Base-by-base conservation (phyloP, 2,329 filamentous ascomycete species). In the Fusarium protoensiforme region DNA sequence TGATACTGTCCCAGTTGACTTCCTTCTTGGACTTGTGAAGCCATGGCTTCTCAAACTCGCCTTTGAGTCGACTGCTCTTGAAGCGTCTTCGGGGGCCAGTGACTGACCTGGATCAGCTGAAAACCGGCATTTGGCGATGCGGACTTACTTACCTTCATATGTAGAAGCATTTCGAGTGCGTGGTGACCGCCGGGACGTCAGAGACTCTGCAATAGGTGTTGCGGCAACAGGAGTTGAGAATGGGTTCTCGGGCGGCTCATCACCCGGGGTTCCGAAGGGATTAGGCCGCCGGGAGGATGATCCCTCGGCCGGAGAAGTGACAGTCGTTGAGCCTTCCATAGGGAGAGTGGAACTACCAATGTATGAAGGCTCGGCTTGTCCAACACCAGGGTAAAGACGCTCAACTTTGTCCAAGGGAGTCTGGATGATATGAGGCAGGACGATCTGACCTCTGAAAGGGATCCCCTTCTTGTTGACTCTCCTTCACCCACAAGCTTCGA, bases 11-110 rank as follows among this genome's bases (percentile, higher is more conserved):
- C 76, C 76, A 78, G 38, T 78, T 77, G 68, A 75, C 59, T 14
- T 67, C 48, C 51, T 54, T 73, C 67, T 78, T 76, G 14, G 67
- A 74, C 7, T 69, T 62, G 27, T 72, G 54, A 14, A 76, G 46
- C 74, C 77, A 78, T 39, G 77, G 75, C 67, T 77, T 78, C 70
- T 78, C 73, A 51, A 75, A 77, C 22, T 74, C 74, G 41, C 75
- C 75, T 6, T 66, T 64, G 7, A 77, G 74, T 8, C 74, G 72
- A 31, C 75, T 77, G 14, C 75, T 77, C 54, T 68, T 75, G 72
- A 77, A 77, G 38, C 75, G 27, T 79, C 81, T 69, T 84, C 87
- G 5, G 3, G 65, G 59, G 0, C 65, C 66, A n/a, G 62, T 11
- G 0, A 39, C 68, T 77, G 20, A 5, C 20, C 8, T 4, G 0